Conservation (phyloP, 768 basidiomycete species). For the Chalciporus pseudorubinellus region DNA sequence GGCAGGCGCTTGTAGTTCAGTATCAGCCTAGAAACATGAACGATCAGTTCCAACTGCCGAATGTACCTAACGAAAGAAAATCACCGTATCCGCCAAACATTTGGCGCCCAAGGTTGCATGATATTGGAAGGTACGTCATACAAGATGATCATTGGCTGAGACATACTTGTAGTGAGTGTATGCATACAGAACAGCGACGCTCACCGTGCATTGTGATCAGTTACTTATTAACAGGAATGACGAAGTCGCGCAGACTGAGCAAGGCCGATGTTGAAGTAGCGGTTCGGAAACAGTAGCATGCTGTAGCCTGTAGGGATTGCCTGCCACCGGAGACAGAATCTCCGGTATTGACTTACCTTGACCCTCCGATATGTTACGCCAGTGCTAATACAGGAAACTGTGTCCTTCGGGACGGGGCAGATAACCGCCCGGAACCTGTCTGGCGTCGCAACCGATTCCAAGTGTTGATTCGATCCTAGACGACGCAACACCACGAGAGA, state of each 20-base stretch:
- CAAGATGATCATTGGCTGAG: slow-evolving; percentile 54
- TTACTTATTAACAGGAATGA: slow-evolving; percentile 11
- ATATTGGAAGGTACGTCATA: slow-evolving; percentile 64
- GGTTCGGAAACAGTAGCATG: neutral
- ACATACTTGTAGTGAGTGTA: slow-evolving; percentile 26
- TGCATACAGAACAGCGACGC: neutral
- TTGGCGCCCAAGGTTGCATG: slow-evolving; percentile 73
- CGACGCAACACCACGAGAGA: neutral
- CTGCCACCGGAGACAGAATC: slow-evolving; percentile 6
- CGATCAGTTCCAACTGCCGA: neutral
- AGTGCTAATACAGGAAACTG: neutral
- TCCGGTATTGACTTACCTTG: slow-evolving; percentile 12
- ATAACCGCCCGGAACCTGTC: slow-evolving; percentile 3
- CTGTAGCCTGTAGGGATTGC: slow-evolving; percentile 13
- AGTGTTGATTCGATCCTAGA: neutral
- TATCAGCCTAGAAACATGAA: slow-evolving; percentile 53
- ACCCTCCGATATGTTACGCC: neutral
- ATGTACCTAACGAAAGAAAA: slow-evolving; percentile 1
- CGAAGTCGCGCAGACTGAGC: neutral
- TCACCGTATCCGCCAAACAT: slow-evolving; percentile 70
- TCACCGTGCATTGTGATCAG: neutral
- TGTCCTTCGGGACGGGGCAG: neutral
- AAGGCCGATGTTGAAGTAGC: neutral
- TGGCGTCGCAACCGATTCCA: neutral
- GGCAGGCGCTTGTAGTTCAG: slow-evolving; percentile 75